These are phyloP conservation scores for Phytophthora quininea DNA, from an alignment of 352 stramenopile genomes.

Conservation along the genomic window DNA sequence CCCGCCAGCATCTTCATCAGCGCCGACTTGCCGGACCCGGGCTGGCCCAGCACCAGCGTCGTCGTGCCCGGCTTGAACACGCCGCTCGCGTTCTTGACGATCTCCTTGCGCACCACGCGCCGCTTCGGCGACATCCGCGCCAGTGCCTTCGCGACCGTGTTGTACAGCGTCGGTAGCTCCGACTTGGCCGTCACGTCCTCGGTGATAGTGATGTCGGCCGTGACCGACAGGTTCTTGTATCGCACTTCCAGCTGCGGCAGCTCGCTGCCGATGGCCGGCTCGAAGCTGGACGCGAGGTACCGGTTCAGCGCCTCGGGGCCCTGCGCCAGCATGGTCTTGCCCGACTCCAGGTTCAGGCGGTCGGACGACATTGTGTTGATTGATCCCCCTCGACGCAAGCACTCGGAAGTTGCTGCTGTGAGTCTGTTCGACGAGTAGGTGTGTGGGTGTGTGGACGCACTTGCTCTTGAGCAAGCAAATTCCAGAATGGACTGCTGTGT, in stretches of 20 bases:
- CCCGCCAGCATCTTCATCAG: conserved; percentile 31
- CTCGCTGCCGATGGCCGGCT: conserved; percentile 21
- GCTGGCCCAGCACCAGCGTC: conserved; percentile 24
- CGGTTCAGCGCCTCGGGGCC: conserved; percentile 8
- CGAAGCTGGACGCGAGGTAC: conserved; percentile 17
- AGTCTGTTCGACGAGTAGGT: not conserved
- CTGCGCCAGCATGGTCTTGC: conserved; percentile 11
- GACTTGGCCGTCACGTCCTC: conserved; percentile 15
- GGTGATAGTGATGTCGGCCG: conserved; percentile 28
- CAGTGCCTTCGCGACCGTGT: conserved; percentile 15
- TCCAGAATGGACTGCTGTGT: not conserved
- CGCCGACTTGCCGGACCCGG: conserved; percentile 28
- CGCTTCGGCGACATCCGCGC: conserved; percentile 13
- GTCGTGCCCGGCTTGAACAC: conserved; percentile 34
- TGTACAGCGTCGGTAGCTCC: conserved; percentile 39
- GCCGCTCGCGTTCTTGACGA: conserved; percentile 31
- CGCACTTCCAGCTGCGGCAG: conserved; percentile 38
- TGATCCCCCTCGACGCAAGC: not conserved
- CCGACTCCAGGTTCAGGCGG: conserved; percentile 4
- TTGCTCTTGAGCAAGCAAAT: conserved; percentile 2
- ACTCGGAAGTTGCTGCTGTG: not conserved
- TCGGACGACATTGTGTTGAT: not conserved
- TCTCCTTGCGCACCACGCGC: conserved; percentile 23
- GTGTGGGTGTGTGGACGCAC: not conserved
- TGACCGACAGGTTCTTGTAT: conserved; percentile 41